Percentiles rank a stretch among this genome's conserved stretches.
Conservation (phyloP, 164 flowering plant species). For the Hamamelis virginiana region DNA sequence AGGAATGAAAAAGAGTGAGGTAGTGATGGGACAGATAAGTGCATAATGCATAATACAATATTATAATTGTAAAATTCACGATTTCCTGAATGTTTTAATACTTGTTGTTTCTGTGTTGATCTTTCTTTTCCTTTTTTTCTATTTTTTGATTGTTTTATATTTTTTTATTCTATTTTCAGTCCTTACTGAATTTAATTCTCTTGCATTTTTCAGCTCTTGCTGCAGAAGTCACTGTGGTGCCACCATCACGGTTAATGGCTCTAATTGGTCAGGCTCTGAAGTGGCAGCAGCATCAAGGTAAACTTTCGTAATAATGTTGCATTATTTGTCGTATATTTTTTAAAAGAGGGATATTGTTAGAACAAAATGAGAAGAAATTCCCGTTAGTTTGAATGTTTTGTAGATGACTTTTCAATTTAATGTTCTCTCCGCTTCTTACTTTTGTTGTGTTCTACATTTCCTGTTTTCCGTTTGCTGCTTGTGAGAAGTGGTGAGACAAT, state of each 20-base stretch:
- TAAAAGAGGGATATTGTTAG: too few relatives aligned
- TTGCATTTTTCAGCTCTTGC: constrained; percentile 64
- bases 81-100: too few relatives aligned
- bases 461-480: neutral
- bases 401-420: neutral
- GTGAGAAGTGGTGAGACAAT: too few relatives aligned
- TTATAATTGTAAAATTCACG: too few relatives aligned
- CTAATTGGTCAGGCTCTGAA: constrained; percentile 94
- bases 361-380: too few relatives aligned
- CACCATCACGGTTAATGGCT: constrained; percentile 97
- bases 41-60: too few relatives aligned
- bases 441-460: neutral
- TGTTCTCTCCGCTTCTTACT: neutral
- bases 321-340: neutral
- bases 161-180: neutral
- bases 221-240: constrained; percentile 91
- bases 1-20: too few relatives aligned
- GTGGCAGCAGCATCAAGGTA: constrained; percentile 99
- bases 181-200: neutral
- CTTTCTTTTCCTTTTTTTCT: neutral
- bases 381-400: neutral
- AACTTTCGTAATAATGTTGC: neutral
- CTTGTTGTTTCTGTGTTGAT: too few relatives aligned
- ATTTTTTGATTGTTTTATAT: neutral
- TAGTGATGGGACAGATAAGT: too few relatives aligned